These are phyloP conservation scores for Xylaria cubensis DNA, from an alignment of 495 filamentous ascomycete species.

Conservation along the genomic window DNA sequence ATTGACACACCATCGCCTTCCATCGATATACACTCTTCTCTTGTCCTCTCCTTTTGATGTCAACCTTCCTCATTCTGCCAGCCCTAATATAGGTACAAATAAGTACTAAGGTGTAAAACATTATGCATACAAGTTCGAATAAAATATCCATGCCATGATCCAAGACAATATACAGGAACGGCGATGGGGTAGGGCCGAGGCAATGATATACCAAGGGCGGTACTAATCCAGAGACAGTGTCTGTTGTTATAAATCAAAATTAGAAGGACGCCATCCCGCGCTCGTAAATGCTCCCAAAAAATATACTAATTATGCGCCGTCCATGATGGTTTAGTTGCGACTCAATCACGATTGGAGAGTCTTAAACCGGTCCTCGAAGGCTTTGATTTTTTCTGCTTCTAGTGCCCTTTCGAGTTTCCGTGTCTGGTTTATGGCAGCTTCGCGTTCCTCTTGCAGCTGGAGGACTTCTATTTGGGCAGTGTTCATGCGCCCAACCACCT, in stretches of 20 bases:
- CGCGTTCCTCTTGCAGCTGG: constrained; percentile 87
- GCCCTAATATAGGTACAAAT: constrained; percentile 29
- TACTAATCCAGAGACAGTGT: constrained; percentile 21
- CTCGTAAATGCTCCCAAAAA: constrained; percentile 39
- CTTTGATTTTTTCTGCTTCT: constrained; percentile 53
- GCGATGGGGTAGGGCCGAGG: neutral
- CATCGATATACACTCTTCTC: neutral
- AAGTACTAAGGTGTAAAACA: constrained; percentile 26
- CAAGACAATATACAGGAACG: constrained; percentile 30
- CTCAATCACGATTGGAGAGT: constrained; percentile 34
- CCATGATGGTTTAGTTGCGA: constrained; percentile 5
- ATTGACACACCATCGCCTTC: neutral
- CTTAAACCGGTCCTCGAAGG: constrained; percentile 55
- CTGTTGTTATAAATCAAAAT: constrained; percentile 21
- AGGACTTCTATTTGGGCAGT: constrained; percentile 92
- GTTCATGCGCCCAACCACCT: constrained; percentile 92
- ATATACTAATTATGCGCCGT: constrained; percentile 27
- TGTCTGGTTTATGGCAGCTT: constrained; percentile 85
- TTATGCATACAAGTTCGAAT: constrained; percentile 25
- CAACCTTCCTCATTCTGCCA: neutral
- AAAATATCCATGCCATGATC: constrained; percentile 12
- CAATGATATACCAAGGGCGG: constrained; percentile 23
- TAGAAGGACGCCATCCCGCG: constrained; percentile 31
- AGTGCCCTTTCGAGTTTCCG: constrained; percentile 69
- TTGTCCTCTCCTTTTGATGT: neutral